Base-by-base conservation (phyloP, 2,329 filamentous ascomycete species). In the Coniella vitis region DNA sequence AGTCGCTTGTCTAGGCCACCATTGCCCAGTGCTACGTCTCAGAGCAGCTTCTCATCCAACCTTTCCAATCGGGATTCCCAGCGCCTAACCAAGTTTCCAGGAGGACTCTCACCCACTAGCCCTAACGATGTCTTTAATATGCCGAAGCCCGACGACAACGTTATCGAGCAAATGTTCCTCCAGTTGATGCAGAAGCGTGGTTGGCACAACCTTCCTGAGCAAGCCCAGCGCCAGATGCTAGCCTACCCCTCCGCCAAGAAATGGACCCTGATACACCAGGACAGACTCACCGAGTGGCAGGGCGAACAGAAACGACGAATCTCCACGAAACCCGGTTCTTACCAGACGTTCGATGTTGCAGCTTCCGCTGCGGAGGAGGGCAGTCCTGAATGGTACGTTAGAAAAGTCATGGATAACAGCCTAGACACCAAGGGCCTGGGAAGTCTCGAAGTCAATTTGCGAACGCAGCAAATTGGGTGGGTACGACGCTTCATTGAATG, bases 391-490 rank as follows among this genome's bases (percentile, higher is more conserved):
- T 98, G 91, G 91, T 98, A 95, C 65, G 91, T 98, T 46, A 86
- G 89, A 63, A 91, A 88, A 65, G 87, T 97, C 52, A 89, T 97
- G 87, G 91, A 97, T 65, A 94, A 96, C 67, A 87, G 82, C 54
- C 88, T 97, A 57, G 89, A 90, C 47, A 79, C 85, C 56, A 96
- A 97, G 72, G 87, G 95, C 54, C 76, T 98, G 55, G 88, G 88
- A 55, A 95, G 89, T 71, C 71, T 98, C 63, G 89, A 93, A 63
- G 94, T 98, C 70, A 96, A 91, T 65, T 69, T 98, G 59, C 78
- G 93, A 61, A 97, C 93, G 35, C 93, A 98, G 65, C 93, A 94
- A 51, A 97, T 98, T 60, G 90, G 86, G 59, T 98, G 93, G 93
- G 93, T 98, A 47, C 90, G 87, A 69, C 82, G 87, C 36, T 98